Evolutionary conservation across 2,329 filamentous ascomycete species (phyloP).

Genomic region (Seiridium unicorne): DNA sequence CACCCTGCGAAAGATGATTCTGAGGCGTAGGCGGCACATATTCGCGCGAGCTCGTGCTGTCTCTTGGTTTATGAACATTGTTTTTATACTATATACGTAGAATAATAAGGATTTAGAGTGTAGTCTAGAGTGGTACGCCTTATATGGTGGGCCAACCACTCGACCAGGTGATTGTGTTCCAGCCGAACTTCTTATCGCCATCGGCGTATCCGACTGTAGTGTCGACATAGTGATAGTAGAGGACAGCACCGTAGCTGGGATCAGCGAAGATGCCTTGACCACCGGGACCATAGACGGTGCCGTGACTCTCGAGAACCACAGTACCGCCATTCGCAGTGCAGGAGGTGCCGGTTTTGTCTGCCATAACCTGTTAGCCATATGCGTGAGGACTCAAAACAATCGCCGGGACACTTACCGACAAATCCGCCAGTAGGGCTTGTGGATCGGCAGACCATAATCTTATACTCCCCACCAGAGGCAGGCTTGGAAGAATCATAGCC

Average conservation of each 20-base stretch:
- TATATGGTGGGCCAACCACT: slow-evolving; percentile 45
- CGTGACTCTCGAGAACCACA: slow-evolving; percentile 55
- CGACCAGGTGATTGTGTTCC: slow-evolving; percentile 48
- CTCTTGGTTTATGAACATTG: too few species aligned
- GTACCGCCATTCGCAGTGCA: slow-evolving; percentile 59
- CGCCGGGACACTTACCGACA: slow-evolving; percentile 32
- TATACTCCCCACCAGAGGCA: slow-evolving; percentile 59
- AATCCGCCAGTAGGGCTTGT: slow-evolving; percentile 50
- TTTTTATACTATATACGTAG: too few species aligned
- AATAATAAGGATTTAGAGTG: too few species aligned
- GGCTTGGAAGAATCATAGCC: slow-evolving; percentile 51
- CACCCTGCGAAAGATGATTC: too few species aligned
- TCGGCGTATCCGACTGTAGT: slow-evolving; percentile 31
- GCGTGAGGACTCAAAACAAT: neutral
- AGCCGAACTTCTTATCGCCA: slow-evolving; percentile 47
- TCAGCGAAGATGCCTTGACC: slow-evolving; percentile 60
- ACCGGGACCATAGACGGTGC: slow-evolving; percentile 59
- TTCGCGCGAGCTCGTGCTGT: too few species aligned
- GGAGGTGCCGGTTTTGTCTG: slow-evolving; percentile 44
- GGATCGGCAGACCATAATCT: slow-evolving; percentile 62
- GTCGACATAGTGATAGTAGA: slow-evolving; percentile 61
- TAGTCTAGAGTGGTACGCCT: neutral
- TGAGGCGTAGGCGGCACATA: too few species aligned
- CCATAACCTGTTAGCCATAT: neutral
- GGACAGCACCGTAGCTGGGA: slow-evolving; percentile 44